Conservation (phyloP, 208 protist species). For the Trypanosoma melophagium region DNA sequence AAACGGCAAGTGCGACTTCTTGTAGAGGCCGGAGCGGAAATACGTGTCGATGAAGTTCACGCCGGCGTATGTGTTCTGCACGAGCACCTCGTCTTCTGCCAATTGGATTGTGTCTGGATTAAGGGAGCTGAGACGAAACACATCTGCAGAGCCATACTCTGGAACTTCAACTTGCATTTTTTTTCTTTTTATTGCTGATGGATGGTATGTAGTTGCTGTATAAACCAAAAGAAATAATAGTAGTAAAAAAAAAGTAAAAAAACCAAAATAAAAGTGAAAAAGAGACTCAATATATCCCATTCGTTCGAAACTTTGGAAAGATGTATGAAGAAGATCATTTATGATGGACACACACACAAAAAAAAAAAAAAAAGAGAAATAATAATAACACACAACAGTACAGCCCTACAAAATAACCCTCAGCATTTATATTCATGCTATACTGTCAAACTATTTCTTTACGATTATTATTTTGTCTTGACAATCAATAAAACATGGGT, state of each 20-base stretch:
- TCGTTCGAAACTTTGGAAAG: no score
- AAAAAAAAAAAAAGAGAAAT: constrained; percentile 7
- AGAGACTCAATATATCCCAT: background rate
- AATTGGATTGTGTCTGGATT: constrained; percentile 10
- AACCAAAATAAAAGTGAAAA: background rate
- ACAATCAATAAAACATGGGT: constrained; percentile 25
- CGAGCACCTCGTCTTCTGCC: constrained; percentile 46
- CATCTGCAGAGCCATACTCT: constrained; percentile 6
- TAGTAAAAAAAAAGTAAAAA: background rate
- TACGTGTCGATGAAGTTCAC: constrained; percentile 95
- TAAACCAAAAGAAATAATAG: background rate
- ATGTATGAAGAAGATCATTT: background rate
- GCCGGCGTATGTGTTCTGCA: constrained; percentile 61
- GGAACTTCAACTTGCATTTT: constrained; percentile 19
- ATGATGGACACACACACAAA: background rate
- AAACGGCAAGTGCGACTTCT: constrained; percentile 67
- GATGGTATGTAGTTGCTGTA: background rate
- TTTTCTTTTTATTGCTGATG: no score
- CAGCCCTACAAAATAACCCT: background rate
- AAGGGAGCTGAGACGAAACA: constrained; percentile 9
- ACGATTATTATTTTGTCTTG: background rate
- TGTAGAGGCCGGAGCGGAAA: constrained; percentile 79
- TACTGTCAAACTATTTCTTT: background rate
- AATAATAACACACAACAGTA: background rate
- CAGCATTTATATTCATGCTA: background rate